phyloP scores from a whole-genome alignment of 495 filamentous ascomycete genomes.

The Chaetomium cochliodes region DNA sequence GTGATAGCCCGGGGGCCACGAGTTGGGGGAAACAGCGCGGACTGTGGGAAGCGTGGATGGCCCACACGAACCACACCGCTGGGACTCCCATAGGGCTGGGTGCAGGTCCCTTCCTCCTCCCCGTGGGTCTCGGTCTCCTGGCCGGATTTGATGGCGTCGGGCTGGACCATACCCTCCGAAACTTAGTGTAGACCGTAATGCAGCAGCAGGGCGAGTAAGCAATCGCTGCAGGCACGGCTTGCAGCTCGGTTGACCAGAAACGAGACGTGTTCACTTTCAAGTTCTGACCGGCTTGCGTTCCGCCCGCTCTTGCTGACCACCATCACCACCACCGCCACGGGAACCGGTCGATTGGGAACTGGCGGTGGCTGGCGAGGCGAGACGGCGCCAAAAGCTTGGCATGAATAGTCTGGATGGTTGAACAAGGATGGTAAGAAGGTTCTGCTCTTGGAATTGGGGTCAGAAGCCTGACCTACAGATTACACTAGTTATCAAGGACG shows the following conservation, averaged over 20 bases:
- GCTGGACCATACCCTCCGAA: not conserved
- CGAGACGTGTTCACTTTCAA: not conserved
- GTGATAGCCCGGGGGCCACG: not conserved
- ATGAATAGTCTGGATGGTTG: not conserved
- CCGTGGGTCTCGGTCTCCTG: not conserved
- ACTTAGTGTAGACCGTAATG: not conserved
- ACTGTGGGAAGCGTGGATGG: not conserved
- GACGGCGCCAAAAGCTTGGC: slow-evolving; percentile 22
- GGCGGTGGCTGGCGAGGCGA: slow-evolving; percentile 19
- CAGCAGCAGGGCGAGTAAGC: not conserved
- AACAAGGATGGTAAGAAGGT: not conserved
- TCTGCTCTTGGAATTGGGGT: not conserved
- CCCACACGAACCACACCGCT: slow-evolving; percentile 6
- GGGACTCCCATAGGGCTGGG: slow-evolving; percentile 9
- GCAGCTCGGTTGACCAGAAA: not conserved
- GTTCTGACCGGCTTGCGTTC: slow-evolving; percentile 2
- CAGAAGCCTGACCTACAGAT: too few relatives aligned
- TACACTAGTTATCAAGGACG: too few relatives aligned
- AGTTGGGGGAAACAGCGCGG: not conserved
- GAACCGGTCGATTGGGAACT: slow-evolving; percentile 17
- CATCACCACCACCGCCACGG: slow-evolving; percentile 1
- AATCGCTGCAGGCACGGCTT: not conserved
- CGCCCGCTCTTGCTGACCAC: slow-evolving; percentile 13
- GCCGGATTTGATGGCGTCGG: not conserved
- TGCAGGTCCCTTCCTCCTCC: not conserved